Base-by-base conservation (phyloP, 2,329 filamentous ascomycete genomes). In the Fusarium abutilonis region DNA sequence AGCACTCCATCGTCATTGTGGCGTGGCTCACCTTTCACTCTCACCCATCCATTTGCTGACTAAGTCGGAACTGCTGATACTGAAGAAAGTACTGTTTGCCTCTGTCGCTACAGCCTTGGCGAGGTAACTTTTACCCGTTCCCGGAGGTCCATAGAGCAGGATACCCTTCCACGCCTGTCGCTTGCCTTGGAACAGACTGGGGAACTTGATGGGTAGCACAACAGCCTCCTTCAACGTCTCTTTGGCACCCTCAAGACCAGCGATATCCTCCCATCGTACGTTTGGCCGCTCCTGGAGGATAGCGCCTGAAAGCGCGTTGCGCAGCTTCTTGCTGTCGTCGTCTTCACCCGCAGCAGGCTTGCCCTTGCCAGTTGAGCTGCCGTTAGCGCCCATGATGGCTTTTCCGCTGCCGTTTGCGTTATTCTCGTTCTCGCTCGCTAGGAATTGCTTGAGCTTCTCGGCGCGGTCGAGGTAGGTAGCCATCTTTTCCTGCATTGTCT, bases 1-100 rank as follows among this genome's bases (percentile, higher is more conserved):
- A 34, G 23, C 7, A n/a, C 1, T 39, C 6, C 28, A 5, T 6
- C 28, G 68, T 63, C 14, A 3, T 28, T 26, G 36, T 10, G 14
- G 42, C 31, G 17, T 15, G 15, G 29, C 74, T 59, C 80, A 96
- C 92, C 93, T 87, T 86, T 99, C 95, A 82, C 91, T 96, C 79
- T 99, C 95, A 80, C 95, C 95, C 95, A 99, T 99, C 95, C 95
- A 99, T 76, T 99, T 99, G 76, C 92, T 97, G 60, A 99, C 95
- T 77, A 99, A 77, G 75, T 99, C 95, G 74, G 92, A 96, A 83
- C 92, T 96, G 79, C 92, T 96, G 67, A 99, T 94, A 73, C 93
- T 97, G 84, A 99, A 99, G 76, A 99, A 99, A 4, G 95, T 98
- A 78, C 93, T 97, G 78, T 99, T 98, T 56, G 95, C 95, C 78